Conservation (phyloP, 139 green algal species). For the Mesotaenium endlicherianum region DNA sequence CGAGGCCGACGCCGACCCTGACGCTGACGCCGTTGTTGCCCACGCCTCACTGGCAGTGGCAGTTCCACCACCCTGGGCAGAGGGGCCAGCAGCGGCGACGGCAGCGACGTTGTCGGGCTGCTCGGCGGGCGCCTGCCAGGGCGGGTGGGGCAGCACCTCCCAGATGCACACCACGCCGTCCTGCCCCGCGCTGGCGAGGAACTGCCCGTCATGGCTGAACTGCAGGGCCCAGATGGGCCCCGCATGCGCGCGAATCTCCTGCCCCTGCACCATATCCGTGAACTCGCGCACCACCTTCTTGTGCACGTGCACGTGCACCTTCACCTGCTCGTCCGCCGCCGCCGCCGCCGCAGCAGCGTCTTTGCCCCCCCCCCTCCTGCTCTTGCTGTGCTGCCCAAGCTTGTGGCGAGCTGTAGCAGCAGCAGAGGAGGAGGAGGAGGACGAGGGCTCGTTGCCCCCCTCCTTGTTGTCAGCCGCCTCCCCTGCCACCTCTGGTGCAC, state of each 20-base stretch:
- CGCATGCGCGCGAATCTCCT: slow-evolving; percentile 57
- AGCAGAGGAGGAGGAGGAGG: not conserved
- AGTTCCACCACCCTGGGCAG: no score
- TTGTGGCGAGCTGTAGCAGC: not conserved
- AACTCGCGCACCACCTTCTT: slow-evolving; percentile 69
- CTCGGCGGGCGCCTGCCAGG: not conserved
- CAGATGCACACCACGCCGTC: slow-evolving; percentile 65
- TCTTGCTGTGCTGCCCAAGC: not conserved
- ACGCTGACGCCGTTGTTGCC: no score
- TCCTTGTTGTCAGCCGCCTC: not conserved
- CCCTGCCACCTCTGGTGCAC: not conserved
- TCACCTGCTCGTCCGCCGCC: not conserved
- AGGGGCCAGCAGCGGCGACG: no score
- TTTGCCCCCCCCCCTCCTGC: not conserved
- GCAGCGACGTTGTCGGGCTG: no score
- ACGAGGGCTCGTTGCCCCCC: not conserved
- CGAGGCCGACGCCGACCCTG: no score
- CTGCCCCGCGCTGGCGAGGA: slow-evolving; percentile 82
- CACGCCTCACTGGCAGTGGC: no score
- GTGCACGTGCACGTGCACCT: slow-evolving; percentile 63
- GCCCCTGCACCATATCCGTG: slow-evolving; percentile 63
- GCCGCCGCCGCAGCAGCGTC: not conserved
- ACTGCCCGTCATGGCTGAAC: slow-evolving; percentile 69
- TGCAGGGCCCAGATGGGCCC: slow-evolving; percentile 52
- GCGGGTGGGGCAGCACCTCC: not conserved